phyloP scores from a whole-genome alignment of 129 eudicot species.

The Ambrosia artemisiifolia region DNA sequence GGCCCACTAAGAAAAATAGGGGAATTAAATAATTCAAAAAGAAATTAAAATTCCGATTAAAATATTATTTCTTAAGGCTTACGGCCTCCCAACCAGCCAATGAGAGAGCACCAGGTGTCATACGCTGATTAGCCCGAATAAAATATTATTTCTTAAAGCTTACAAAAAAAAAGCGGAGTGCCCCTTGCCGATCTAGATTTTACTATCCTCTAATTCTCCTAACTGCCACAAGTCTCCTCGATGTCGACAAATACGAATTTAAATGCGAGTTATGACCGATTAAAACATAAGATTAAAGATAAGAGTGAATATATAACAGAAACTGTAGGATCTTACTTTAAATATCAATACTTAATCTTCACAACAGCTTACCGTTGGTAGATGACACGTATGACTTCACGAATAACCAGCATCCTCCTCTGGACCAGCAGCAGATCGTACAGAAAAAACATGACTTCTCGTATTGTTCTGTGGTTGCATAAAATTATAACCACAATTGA shows the following conservation, averaged over 20 bases:
- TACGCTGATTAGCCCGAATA: no score
- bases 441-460: conserved; percentile 17
- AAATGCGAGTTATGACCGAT: neutral
- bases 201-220: neutral
- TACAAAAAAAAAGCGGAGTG: no score
- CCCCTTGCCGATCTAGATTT: no score
- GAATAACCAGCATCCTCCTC: conserved; percentile 14
- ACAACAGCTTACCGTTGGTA: neutral
- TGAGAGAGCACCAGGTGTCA: no score
- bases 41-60: no score
- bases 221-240: neutral
- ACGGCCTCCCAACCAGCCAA: no score
- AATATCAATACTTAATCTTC: conserved; percentile 20
- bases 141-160: no score
- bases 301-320: conserved; percentile 13
- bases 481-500: conserved; percentile 19
- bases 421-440: conserved; percentile 6
- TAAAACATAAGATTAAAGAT: neutral
- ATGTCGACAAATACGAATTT: neutral
- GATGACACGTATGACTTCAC: neutral
- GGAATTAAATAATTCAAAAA: no score
- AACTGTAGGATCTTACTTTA: conserved; percentile 11
- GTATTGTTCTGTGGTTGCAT: neutral
- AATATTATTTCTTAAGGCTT: no score
- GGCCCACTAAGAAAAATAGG: no score